Base-by-base conservation (phyloP, 1,284 basidiomycete species). In the Afroboletus lepidellus region DNA sequence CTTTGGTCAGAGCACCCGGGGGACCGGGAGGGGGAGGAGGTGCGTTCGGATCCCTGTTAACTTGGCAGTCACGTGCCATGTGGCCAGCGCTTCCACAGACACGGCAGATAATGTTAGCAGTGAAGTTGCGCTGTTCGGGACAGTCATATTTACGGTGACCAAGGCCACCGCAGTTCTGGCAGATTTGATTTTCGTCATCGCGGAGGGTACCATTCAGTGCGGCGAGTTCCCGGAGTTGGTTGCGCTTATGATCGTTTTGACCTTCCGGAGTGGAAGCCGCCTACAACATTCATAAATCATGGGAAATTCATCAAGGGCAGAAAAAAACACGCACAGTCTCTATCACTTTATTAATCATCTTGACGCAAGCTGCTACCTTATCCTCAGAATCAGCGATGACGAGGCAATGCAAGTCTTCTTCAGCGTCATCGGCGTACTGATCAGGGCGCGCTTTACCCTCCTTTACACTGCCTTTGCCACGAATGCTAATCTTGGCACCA, bases 241-340 rank as follows among this genome's bases (percentile, higher is more conserved):
- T 98, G 48, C 97, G 89, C 73, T 99, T 99, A 77, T 99, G 97
- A 69, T 98, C 96, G 69, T 99, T 99, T 74, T 99, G 94, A 34
- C 94, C 95, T 77, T 99, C 97, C 1, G 97, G 97, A 4, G 95
- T 98, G 20, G 95, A 98, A 5, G 97, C 97, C 52, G 97, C 95
- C 93, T 96, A 61, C 0, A 43, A 32, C 48, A 44, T 24, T 39
- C 7, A 38, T 67, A 6, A 58, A 54, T 58, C 39, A 69, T 36
- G 59, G 44, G 8, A 34, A 5, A 43, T 7, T 27, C 23, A 11
- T 39, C 51, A n/a, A 48, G 25, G 5, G 23, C 41, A 18, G 21
- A 5, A 39, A 39, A 30, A 33, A 21, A 46, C 29, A 78, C 87
- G 69, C 63, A 95, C 95, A 24, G 96, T 99, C 74, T 98, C 97